Percentiles rank a stretch among this genome's conserved stretches.
These are phyloP conservation scores for Cercospora zeae-maydis DNA, from an alignment of 2,329 filamentous ascomycete species.

Conservation along the genomic window DNA sequence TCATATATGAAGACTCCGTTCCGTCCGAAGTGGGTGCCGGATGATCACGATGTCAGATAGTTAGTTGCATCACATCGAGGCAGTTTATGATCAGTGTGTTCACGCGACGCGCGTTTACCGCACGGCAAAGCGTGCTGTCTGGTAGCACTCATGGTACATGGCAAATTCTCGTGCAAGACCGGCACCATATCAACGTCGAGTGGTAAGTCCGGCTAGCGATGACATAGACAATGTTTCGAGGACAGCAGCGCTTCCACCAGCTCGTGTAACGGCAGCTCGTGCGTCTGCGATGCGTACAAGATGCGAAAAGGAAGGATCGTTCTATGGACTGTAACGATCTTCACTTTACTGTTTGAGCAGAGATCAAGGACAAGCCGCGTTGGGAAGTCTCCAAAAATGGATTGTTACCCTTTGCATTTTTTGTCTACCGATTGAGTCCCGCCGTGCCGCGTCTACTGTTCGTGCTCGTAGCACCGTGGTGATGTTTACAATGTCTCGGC, in stretches of 20 bases:
- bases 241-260: background rate
- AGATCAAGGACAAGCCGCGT: background rate
- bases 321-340: no score
- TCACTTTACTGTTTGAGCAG: background rate
- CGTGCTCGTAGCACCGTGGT: slow-evolving; percentile 1
- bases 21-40: background rate
- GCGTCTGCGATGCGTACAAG: no score
- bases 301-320: background rate
- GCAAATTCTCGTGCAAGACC: background rate
- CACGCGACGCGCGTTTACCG: background rate
- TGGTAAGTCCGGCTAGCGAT: no score
- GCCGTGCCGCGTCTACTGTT: background rate
- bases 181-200: background rate
- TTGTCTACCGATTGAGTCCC: background rate
- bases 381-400: background rate
- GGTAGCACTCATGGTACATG: background rate
- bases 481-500: background rate
- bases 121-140: background rate
- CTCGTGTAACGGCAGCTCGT: no score
- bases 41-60: background rate
- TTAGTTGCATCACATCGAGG: background rate
- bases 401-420: background rate
- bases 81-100: background rate
- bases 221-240: background rate
- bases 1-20: background rate